Conservation (phyloP, 169 alveolate genomes). For the Eimeria acervulina region DNA sequence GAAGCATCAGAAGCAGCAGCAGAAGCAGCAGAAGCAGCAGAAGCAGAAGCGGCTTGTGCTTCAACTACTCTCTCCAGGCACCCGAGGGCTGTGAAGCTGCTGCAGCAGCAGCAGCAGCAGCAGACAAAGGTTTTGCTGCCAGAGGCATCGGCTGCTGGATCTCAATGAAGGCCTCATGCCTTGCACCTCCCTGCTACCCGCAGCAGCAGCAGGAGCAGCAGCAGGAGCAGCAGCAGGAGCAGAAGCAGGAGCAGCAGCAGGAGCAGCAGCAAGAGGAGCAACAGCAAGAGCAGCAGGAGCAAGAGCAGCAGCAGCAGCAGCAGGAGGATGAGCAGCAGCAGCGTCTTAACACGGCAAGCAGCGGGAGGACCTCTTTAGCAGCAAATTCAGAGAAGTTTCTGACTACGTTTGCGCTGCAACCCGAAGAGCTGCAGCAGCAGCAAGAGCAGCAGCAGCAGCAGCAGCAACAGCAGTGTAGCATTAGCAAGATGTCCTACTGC, state of each 20-base stretch:
- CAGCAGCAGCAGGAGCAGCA: slow-evolving; percentile 17
- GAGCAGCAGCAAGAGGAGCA: neutral
- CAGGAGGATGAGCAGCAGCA: no score
- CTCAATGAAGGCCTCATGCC: no score
- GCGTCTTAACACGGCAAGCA: neutral
- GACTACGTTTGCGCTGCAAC: neutral
- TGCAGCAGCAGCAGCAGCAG: slow-evolving; percentile 1
- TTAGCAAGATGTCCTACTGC: neutral
- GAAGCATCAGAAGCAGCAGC: neutral
- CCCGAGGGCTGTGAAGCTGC: neutral
- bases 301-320: no score
- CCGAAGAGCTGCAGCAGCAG: neutral
- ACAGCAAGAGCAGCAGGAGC: neutral
- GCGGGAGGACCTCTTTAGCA: neutral
- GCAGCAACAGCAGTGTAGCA: neutral
- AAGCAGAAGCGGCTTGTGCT: neutral
- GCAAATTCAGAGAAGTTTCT: no score
- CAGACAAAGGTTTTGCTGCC: neutral
- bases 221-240: neutral
- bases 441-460: slow-evolving; percentile 27
- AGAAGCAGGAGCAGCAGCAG: no score
- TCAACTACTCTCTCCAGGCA: neutral
- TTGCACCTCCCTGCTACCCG: neutral
- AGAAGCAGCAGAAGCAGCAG: neutral
- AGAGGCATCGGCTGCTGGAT: no score